These are phyloP conservation scores for Globisporangium polare DNA, from an alignment of 352 stramenopile species.

Conservation along the genomic window DNA sequence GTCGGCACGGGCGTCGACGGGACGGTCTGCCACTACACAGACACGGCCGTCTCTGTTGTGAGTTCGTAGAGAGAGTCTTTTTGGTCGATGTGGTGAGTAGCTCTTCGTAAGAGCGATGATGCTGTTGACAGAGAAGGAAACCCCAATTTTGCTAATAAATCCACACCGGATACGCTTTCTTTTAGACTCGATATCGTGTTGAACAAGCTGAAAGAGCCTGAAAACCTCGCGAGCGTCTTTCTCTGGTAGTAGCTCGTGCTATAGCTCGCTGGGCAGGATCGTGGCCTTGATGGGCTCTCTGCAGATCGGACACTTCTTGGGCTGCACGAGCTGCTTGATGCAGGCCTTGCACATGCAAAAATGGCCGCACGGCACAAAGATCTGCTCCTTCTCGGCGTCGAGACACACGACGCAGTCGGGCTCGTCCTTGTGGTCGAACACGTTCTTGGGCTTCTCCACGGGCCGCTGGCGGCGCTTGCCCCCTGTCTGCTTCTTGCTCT, in stretches of 20 bases:
- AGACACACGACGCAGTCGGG: conserved; percentile 20
- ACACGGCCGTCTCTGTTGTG: conserved; percentile 22
- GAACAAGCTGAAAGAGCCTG: too few species aligned
- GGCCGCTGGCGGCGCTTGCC: not conserved
- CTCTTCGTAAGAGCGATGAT: not conserved
- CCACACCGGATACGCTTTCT: too few species aligned
- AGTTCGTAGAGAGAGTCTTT: conserved; percentile 9
- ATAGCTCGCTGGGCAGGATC: conserved; percentile 14
- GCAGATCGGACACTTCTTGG: conserved; percentile 18
- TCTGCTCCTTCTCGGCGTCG: conserved; percentile 14
- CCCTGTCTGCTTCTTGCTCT: not conserved
- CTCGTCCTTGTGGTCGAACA: conserved; percentile 18
- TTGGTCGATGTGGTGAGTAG: not conserved
- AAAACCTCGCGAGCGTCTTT: too few species aligned
- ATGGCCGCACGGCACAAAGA: conserved; percentile 19
- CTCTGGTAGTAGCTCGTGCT: not conserved
- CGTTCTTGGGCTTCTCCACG: conserved; percentile 9
- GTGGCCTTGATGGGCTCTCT: conserved; percentile 14
- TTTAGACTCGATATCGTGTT: too few species aligned
- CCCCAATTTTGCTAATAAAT: too few species aligned
- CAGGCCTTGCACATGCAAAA: conserved; percentile 20
- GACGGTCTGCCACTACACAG: conserved; percentile 28
- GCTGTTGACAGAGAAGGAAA: not conserved
- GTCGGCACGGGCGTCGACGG: conserved; percentile 23
- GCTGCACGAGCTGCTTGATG: conserved; percentile 13